These are phyloP conservation scores for Pythium folliculosum DNA, from an alignment of 352 stramenopile species.

Conservation along the genomic window DNA sequence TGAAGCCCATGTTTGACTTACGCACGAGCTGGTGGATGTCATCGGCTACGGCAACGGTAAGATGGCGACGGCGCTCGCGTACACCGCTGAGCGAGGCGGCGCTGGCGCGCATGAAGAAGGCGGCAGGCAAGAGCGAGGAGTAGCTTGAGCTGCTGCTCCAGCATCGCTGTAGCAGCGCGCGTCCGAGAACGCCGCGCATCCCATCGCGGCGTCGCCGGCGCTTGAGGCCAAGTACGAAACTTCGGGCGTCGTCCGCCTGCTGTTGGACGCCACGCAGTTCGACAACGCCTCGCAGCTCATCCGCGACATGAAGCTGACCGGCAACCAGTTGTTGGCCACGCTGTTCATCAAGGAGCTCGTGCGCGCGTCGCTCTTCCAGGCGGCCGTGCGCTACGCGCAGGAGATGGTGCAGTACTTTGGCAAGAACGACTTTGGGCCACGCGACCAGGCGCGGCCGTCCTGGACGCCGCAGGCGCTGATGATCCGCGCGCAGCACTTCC, in stretches of 20 bases:
- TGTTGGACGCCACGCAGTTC: constrained; percentile 62
- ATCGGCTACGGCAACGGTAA: constrained; percentile 89
- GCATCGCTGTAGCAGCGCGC: constrained; percentile 36
- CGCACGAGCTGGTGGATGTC: constrained; percentile 93
- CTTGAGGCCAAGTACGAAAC: constrained; percentile 74
- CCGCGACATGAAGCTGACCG: constrained; percentile 66
- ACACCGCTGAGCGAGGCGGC: constrained; percentile 68
- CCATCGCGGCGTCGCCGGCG: constrained; percentile 55
- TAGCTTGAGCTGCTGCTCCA: constrained; percentile 63
- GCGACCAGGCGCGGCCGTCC: constrained; percentile 36
- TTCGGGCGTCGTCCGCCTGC: constrained; percentile 74
- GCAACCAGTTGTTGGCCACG: constrained; percentile 77
- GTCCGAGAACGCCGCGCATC: constrained; percentile 66
- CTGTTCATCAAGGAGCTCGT: constrained; percentile 84
- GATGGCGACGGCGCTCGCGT: constrained; percentile 84
- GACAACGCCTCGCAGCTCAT: constrained; percentile 74
- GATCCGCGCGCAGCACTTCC: constrained; percentile 72
- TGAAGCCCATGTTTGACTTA: constrained; percentile 84
- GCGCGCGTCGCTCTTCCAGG: constrained; percentile 59
- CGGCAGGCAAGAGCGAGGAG: constrained; percentile 41
- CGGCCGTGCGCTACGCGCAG: constrained; percentile 72
- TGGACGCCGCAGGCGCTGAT: constrained; percentile 81
- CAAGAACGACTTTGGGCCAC: constrained; percentile 36
- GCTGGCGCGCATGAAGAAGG: constrained; percentile 39
- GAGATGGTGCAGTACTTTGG: constrained; percentile 81